Base-by-base conservation (phyloP, 1,284 basidiomycete species). In the Cryptococcus wingfieldii region DNA sequence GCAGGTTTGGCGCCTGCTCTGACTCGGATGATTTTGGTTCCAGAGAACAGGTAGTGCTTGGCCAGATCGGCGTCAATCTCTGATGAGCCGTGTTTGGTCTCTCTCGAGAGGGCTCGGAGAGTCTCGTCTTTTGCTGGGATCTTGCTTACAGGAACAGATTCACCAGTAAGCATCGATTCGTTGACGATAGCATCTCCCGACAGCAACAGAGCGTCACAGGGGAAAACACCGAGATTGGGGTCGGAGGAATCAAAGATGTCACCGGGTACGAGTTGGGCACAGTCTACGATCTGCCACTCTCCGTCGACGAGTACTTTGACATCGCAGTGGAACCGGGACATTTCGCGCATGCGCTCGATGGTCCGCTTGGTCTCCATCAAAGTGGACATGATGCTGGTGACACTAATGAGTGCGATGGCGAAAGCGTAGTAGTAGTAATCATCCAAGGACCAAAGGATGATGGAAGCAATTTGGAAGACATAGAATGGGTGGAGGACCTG, bases 381-480 rank as follows among this genome's bases (percentile, higher is more conserved):
- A 0, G 95, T 97, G 1, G 89, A 89, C 4, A 83, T 73, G 62
- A 98, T 89, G 67, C 90, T 96, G 54, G 88, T 80, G 27, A 88
- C 79, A 43, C 91, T 95, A 67, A 99, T 98, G 51, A 95, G 79
- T 38, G 87, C 91, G 64, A 98, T 99, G 68, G 94, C 98, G 66
- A 95, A 95, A 3, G 95, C 96, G 74, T 98, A 98, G 72, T 96
- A 97, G 74, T 89, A 95, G 70, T 97, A 94, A 70, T 98, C 84
- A 68, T 99, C 96, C 54, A 98, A 67, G 3, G 88, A 88, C 96
- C 96, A 98, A 10, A 99, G 79, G 25, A 90, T 79, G 65, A 98
- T 90, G 60, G 92, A 96, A 48, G 93, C 93, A 63, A 98, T 88
- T 82, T 99, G 96, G 75, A 99, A 99, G 55, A 98, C 88, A 71